Evolutionary conservation across 768 basidiomycete genomes (phyloP).

Genomic region (Rhizopogon vesiculosus): DNA sequence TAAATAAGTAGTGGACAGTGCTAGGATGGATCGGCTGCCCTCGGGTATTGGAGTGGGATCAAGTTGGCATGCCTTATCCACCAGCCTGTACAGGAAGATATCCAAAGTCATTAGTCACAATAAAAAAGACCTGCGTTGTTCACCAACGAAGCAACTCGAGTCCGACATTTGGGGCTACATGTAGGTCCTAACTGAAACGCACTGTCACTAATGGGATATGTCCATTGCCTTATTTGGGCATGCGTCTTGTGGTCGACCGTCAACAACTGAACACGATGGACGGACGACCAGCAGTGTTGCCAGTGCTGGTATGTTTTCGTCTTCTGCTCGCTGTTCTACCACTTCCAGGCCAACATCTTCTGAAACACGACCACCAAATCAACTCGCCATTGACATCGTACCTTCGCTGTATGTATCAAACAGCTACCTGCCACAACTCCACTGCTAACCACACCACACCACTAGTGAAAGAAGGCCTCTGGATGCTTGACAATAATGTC

Average conservation of each 20-base stretch:
- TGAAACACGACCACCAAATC: conserved; percentile 72
- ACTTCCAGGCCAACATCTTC: conserved; percentile 33
- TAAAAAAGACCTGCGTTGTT: not conserved
- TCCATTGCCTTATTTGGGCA: too few species aligned
- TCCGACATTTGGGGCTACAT: too few species aligned
- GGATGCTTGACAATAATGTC: conserved; percentile 68
- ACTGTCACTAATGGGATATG: too few species aligned
- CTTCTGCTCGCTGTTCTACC: conserved; percentile 49
- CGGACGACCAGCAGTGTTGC: conserved; percentile 23
- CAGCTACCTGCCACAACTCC: not conserved
- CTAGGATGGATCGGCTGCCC: not conserved
- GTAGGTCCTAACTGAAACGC: too few species aligned
- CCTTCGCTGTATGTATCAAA: conserved; percentile 54
- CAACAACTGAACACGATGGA: not conserved
- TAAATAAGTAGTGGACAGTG: not conserved
- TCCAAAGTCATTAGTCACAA: too few species aligned
- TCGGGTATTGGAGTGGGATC: too few species aligned
- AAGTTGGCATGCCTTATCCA: not conserved
- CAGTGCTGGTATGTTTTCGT: conserved; percentile 41
- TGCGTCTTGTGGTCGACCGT: too few species aligned
- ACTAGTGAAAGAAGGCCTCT: conserved; percentile 87
- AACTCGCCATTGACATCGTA: conserved; percentile 80
- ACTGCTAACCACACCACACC: conserved; percentile 10
- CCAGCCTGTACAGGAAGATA: not conserved
- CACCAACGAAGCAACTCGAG: too few species aligned